Evolutionary conservation across 164 flowering plant species (phyloP).

Genomic region (Umbilicus rupestris): DNA sequence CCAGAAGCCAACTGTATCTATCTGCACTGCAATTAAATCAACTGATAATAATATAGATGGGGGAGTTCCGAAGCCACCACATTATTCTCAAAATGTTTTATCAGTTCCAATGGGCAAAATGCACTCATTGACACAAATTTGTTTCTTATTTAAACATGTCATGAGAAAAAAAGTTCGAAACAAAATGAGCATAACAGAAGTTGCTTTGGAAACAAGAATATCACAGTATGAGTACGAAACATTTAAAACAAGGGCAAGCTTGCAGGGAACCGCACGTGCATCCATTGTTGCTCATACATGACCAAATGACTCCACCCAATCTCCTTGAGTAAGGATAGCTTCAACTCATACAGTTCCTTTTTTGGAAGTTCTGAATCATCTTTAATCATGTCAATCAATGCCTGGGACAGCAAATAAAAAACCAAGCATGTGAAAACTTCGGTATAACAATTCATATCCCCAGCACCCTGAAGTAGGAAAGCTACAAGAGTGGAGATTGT

Average conservation of each 20-base stretch:
- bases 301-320: slow-evolving; percentile 69
- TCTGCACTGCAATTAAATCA: too few relatives aligned
- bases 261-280: slow-evolving; percentile 68
- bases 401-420: slow-evolving; percentile 33
- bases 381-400: slow-evolving; percentile 60
- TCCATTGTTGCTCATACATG: slow-evolving; percentile 61
- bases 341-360: slow-evolving; percentile 69
- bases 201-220: neutral
- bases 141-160: neutral
- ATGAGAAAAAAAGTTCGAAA: neutral
- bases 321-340: slow-evolving; percentile 60
- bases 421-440: neutral
- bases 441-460: too few relatives aligned
- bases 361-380: slow-evolving; percentile 68
- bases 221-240: neutral
- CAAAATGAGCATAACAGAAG: neutral
- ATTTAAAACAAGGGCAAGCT: slow-evolving; percentile 53
- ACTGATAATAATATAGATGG: too few relatives aligned
- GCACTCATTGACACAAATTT: neutral
- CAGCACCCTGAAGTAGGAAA: too few relatives aligned
- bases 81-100: too few relatives aligned
- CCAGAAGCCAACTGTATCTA: too few relatives aligned
- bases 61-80: too few relatives aligned
- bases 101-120: neutral
- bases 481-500: too few relatives aligned